phyloP scores from a whole-genome alignment of 1,284 basidiomycete genomes.

The Pascua guehoae region DNA sequence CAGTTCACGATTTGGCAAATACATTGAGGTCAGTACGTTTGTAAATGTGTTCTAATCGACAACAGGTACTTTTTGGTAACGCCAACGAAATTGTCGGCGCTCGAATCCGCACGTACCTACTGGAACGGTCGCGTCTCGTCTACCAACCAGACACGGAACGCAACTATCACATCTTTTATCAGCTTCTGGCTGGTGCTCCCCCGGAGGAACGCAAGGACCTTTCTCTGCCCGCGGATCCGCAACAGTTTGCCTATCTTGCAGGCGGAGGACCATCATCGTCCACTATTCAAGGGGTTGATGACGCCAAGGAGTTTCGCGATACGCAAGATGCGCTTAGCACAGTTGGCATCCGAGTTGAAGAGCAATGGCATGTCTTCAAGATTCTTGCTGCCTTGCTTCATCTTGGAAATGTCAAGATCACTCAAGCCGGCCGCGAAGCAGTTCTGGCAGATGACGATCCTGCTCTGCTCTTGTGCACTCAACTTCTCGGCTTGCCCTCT shows the following conservation, averaged over 20 bases:
- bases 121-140: slow-evolving; percentile 94
- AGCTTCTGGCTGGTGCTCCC: slow-evolving; percentile 94
- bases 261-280: slow-evolving; percentile 86
- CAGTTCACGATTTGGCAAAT: slow-evolving; percentile 98
- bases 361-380: slow-evolving; percentile 97
- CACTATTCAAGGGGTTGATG: slow-evolving; percentile 87
- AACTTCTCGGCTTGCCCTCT: slow-evolving; percentile 83
- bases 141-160: slow-evolving; percentile 96
- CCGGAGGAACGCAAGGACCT: slow-evolving; percentile 93
- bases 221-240: slow-evolving; percentile 75
- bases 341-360: slow-evolving; percentile 93
- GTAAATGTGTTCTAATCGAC: neutral
- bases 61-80: slow-evolving; percentile 90
- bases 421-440: slow-evolving; percentile 75
- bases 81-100: slow-evolving; percentile 96
- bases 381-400: slow-evolving; percentile 90
- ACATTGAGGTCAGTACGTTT: slow-evolving; percentile 75
- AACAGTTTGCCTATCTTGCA: slow-evolving; percentile 85
- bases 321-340: slow-evolving; percentile 94
- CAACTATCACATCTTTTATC: slow-evolving; percentile 99
- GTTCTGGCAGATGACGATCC: slow-evolving; percentile 80
- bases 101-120: slow-evolving; percentile 91
- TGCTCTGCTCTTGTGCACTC: slow-evolving; percentile 73
- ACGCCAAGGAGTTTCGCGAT: slow-evolving; percentile 86
- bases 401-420: slow-evolving; percentile 92